Base-by-base conservation (phyloP, 208 protist species). In the Wallacemonas collosoma region DNA sequence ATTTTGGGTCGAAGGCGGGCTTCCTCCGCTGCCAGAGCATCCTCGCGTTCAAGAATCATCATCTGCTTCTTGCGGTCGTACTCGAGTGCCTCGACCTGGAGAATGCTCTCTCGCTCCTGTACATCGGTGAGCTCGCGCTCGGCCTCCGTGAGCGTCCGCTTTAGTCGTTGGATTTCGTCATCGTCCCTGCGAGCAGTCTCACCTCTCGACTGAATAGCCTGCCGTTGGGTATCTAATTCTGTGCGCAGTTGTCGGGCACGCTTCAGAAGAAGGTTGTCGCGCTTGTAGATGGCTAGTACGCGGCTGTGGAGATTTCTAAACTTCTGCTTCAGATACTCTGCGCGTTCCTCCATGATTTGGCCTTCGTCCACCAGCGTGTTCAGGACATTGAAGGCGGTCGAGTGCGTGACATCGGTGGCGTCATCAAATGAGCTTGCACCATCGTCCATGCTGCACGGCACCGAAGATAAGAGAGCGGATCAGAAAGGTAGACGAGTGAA, bases 41-140 rank as follows among this genome's bases (percentile, higher is more conserved):
- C 92, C 76, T 98, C 89, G 11, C 91, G 86, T 73, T 98, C 94
- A 6, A 95, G 82, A 26, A 93, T 76, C 50, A 97, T 72, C 45
- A 87, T 91, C 74, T 95, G 89, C 76, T 95, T 95, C 68, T 86
- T 87, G 1, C 94, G 87, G 58, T 98, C 94, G 73, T 91, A 90
- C 81, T 98, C 91, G 2, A 97, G 71, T n/a, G 86, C 88, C 82
- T 98, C 91, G 38, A 98, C 92, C 69, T 96, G 91, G 44, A 97
- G 75, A 36, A 98, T 93, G 48, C 88, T 93, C 63, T 98, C 92
- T n/a, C 89, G 85, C 79, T 98, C 90, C 58, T 96, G 88, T 12
- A 86, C 85, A 11, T 81, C 80, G 1, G 84, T 85, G 3, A 98
- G 76, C 41, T 98, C 90, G 36, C 77, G 80, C 75, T 98, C 89